phyloP scores from a whole-genome alignment of 73 alveolate genomes.

The Tetrahymena borealis region DNA sequence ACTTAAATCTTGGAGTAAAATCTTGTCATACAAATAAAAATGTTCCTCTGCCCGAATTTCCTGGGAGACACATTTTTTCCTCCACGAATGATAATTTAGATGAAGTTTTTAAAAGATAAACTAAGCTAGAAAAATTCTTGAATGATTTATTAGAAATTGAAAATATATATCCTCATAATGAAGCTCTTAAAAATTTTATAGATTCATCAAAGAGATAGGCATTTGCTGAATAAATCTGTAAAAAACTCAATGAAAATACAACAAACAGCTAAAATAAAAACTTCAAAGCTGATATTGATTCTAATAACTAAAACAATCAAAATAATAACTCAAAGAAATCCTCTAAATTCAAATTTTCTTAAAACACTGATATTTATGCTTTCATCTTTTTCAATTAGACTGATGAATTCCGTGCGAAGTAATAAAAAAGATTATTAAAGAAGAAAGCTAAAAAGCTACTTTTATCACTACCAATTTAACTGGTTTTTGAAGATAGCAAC shows the following conservation, averaged over 20 bases:
- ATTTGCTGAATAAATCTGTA: neutral
- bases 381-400: neutral
- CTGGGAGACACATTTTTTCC: neutral
- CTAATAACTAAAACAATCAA: neutral
- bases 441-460: neutral
- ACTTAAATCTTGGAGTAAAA: neutral
- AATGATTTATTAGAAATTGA: neutral
- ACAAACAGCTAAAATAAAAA: neutral
- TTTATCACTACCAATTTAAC: neutral
- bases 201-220: neutral
- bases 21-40: neutral
- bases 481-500: neutral
- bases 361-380: neutral
- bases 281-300: neutral
- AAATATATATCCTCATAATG: neutral
- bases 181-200: neutral
- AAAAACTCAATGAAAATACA: neutral
- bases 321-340: neutral
- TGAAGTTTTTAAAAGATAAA: neutral
- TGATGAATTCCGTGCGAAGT: neutral
- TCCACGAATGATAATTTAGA: neutral
- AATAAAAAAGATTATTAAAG: neutral
- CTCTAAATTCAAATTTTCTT: neutral
- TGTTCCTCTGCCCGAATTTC: neutral
- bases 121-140: neutral